These are phyloP conservation scores for Aspergillus proliferans DNA, from an alignment of 2,329 filamentous ascomycete genomes.

Conservation along the genomic window DNA sequence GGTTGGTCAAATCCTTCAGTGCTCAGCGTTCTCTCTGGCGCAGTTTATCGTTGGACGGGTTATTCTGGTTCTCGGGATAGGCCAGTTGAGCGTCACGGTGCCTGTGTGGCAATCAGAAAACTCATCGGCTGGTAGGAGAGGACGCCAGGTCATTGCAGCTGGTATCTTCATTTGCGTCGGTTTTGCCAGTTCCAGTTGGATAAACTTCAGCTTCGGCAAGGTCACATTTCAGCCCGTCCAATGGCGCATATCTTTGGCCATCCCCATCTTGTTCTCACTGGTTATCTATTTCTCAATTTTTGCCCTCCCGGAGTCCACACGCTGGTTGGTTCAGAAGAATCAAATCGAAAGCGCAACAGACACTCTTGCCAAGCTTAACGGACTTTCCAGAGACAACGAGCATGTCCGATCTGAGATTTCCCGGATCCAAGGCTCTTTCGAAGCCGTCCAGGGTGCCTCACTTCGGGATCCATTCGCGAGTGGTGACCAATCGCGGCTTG, in stretches of 20 bases:
- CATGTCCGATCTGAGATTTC: slow-evolving; percentile 39
- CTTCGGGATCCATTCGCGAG: slow-evolving; percentile 53
- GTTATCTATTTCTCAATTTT: slow-evolving; percentile 40
- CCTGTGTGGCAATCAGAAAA: slow-evolving; percentile 47
- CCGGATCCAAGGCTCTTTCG: slow-evolving; percentile 45
- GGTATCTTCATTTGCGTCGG: slow-evolving; percentile 40
- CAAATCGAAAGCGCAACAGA: slow-evolving; percentile 43
- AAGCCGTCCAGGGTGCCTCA: slow-evolving; percentile 39
- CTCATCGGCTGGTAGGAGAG: slow-evolving; percentile 42
- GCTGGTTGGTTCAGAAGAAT: slow-evolving; percentile 50
- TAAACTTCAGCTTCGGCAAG: slow-evolving; percentile 42
- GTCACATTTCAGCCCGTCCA: slow-evolving; percentile 34
- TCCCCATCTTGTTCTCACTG: slow-evolving; percentile 48
- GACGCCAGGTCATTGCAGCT: slow-evolving; percentile 45
- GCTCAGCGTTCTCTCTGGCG: slow-evolving; percentile 37
- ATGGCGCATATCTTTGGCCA: slow-evolving; percentile 48
- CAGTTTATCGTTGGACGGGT: slow-evolving; percentile 46
- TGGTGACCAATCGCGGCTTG: slow-evolving; percentile 37
- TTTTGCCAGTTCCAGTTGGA: slow-evolving; percentile 28
- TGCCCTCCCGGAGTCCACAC: slow-evolving; percentile 47
- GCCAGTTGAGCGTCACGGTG: slow-evolving; percentile 43
- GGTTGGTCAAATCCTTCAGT: slow-evolving; percentile 42
- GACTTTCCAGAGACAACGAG: slow-evolving; percentile 39
- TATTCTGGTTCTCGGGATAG: slow-evolving; percentile 46
- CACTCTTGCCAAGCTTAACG: slow-evolving; percentile 40